Evolutionary conservation across 495 filamentous ascomycete genomes (phyloP).

Genomic region (Tuber indicum): DNA sequence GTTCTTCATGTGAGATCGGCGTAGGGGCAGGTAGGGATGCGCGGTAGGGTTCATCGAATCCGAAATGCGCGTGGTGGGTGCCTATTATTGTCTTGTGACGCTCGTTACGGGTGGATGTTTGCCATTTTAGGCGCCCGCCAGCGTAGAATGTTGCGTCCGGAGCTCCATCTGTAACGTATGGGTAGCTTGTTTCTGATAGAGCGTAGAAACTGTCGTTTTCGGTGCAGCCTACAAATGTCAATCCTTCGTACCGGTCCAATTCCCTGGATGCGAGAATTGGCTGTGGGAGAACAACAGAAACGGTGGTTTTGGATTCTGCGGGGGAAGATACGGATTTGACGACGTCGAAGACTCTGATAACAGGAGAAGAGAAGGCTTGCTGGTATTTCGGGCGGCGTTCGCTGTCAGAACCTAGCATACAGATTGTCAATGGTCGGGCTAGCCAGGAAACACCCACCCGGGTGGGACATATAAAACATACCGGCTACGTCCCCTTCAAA

Average conservation of each 20-base stretch:
- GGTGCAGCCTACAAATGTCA: constrained; percentile 75
- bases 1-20: constrained; percentile 15
- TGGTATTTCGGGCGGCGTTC: constrained; percentile 51
- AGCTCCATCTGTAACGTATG: constrained; percentile 44
- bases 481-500: constrained; percentile 55
- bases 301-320: constrained; percentile 53
- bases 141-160: constrained; percentile 33
- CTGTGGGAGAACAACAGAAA: constrained; percentile 76
- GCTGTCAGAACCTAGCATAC: constrained; percentile 15
- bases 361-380: constrained; percentile 70
- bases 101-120: constrained; percentile 24
- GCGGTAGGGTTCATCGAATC: constrained; percentile 28
- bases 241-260: constrained; percentile 50
- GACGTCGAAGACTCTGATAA: constrained; percentile 86
- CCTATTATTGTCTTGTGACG: constrained; percentile 36
- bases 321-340: constrained; percentile 57
- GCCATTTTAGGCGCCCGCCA: constrained; percentile 24
- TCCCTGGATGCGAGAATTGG: constrained; percentile 52
- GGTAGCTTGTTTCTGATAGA: constrained; percentile 80
- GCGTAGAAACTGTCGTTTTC: constrained; percentile 86
- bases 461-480: constrained; percentile 9
- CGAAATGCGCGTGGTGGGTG: constrained; percentile 29
- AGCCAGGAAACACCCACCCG: neutral
- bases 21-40: constrained; percentile 28
- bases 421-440: neutral